Conservation (phyloP, 2,329 filamentous ascomycete species). For the Botryotinia calthae region DNA sequence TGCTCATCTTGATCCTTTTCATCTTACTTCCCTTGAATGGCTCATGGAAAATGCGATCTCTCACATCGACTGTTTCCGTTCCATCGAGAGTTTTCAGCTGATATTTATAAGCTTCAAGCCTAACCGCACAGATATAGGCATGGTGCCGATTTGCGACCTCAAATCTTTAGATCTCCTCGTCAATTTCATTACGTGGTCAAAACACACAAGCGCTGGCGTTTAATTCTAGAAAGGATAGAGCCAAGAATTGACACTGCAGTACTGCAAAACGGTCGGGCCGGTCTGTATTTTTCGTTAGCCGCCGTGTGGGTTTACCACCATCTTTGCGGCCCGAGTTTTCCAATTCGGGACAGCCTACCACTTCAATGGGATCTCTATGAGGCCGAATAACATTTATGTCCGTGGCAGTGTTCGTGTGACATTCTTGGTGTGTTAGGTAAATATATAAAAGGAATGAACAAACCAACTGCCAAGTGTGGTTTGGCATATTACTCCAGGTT, state of each 20-base stretch:
- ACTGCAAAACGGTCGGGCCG: neutral
- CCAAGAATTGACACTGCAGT: neutral
- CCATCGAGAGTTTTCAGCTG: neutral
- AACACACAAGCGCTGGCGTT: neutral
- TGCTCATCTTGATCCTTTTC: no score
- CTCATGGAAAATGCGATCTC: neutral
- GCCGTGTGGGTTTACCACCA: neutral
- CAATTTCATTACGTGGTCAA: neutral
- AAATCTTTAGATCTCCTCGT: neutral
- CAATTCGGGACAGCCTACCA: neutral
- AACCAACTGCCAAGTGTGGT: neutral
- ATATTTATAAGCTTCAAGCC: neutral
- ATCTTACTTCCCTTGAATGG: neutral
- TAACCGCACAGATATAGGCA: neutral
- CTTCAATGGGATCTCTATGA: neutral
- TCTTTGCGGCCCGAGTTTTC: neutral
- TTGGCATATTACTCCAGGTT: no score
- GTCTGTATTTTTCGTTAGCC: neutral
- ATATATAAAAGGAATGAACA: neutral
- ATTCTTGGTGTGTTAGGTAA: neutral
- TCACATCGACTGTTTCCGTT: neutral
- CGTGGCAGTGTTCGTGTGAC: neutral
- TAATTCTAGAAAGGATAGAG: neutral
- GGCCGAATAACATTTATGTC: neutral
- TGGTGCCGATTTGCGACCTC: neutral